Percentiles rank a stretch among this genome's conserved stretches.
These are phyloP conservation scores for Polytrichum formosum DNA, from an alignment of 225 moss, liverwort and hornwort species.

Conservation along the genomic window DNA sequence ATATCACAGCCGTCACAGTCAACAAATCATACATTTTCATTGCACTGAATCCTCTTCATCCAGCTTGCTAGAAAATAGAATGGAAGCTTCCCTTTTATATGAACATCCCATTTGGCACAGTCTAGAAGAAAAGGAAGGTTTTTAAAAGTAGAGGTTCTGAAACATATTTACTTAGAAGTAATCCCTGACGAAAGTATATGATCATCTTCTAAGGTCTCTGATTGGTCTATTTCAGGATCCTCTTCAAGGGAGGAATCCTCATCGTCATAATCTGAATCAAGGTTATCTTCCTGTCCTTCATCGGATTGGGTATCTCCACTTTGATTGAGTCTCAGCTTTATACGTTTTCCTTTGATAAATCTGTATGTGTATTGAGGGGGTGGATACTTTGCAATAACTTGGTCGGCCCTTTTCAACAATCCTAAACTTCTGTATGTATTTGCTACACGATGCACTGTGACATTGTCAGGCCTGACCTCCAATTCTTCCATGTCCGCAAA, in stretches of 20 bases:
- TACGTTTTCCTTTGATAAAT: slow-evolving; percentile 33
- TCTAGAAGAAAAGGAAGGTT: too few relatives aligned
- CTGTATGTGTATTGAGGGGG: slow-evolving; percentile 29
- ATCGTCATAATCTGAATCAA: slow-evolving; percentile 16
- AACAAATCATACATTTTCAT: too few relatives aligned
- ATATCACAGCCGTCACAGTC: too few relatives aligned
- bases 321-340: slow-evolving; percentile 32
- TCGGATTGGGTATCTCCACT: slow-evolving; percentile 13
- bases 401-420: slow-evolving; percentile 40
- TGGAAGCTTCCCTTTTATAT: too few relatives aligned
- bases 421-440: slow-evolving; percentile 41
- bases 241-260: slow-evolving; percentile 1
- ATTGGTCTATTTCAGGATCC: neutral
- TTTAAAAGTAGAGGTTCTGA: too few relatives aligned
- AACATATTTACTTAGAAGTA: too few relatives aligned
- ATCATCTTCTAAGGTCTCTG: neutral
- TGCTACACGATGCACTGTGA: slow-evolving; percentile 44
- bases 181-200: too few relatives aligned
- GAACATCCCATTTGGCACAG: too few relatives aligned
- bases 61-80: too few relatives aligned
- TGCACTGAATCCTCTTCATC: too few relatives aligned
- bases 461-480: slow-evolving; percentile 44
- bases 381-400: slow-evolving; percentile 32
- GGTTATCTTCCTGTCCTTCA: neutral
- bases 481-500: slow-evolving; percentile 66